Evolutionary conservation across 2,329 filamentous ascomycete genomes (phyloP).

Genomic region (Xylaria digitata): DNA sequence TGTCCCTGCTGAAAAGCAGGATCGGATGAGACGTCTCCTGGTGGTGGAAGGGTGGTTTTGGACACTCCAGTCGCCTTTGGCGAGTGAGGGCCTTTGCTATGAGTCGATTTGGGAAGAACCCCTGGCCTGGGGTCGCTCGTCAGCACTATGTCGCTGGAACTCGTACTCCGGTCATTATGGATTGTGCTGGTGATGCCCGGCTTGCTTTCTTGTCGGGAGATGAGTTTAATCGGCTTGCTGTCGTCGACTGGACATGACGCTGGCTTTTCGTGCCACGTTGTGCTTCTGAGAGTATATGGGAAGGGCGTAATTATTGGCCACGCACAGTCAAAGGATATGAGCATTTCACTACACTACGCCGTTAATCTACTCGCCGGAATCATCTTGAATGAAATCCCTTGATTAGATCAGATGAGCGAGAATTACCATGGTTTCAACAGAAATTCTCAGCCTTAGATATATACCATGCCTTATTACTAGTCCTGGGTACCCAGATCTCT

Average conservation of each 20-base stretch:
- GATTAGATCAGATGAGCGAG: slow-evolving; percentile 52
- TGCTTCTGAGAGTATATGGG: slow-evolving; percentile 51
- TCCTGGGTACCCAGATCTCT: slow-evolving; percentile 57
- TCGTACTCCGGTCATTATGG: slow-evolving; percentile 61
- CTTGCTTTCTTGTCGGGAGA: slow-evolving; percentile 45
- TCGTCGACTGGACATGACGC: slow-evolving; percentile 41
- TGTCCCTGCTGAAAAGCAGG: slow-evolving; percentile 64
- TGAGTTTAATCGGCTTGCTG: slow-evolving; percentile 45
- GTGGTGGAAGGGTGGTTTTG: slow-evolving; percentile 61
- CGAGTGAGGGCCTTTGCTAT: slow-evolving; percentile 73
- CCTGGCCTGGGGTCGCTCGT: slow-evolving; percentile 79
- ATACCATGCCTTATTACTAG: slow-evolving; percentile 53
- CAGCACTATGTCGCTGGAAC: slow-evolving; percentile 74
- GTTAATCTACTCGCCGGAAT: slow-evolving; percentile 58
- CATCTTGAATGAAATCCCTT: slow-evolving; percentile 47
- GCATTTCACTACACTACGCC: slow-evolving; percentile 51
- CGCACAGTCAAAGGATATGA: slow-evolving; percentile 59
- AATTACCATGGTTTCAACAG: slow-evolving; percentile 58
- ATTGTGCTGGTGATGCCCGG: slow-evolving; percentile 47
- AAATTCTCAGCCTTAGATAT: slow-evolving; percentile 56
- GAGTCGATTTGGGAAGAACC: slow-evolving; percentile 81
- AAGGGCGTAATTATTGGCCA: slow-evolving; percentile 59
- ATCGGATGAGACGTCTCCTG: slow-evolving; percentile 50
- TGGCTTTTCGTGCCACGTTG: slow-evolving; percentile 39
- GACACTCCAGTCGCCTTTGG: slow-evolving; percentile 68